Conservation (phyloP, 2,329 filamentous ascomycete genomes). For the Albophoma yamanashiensis region DNA sequence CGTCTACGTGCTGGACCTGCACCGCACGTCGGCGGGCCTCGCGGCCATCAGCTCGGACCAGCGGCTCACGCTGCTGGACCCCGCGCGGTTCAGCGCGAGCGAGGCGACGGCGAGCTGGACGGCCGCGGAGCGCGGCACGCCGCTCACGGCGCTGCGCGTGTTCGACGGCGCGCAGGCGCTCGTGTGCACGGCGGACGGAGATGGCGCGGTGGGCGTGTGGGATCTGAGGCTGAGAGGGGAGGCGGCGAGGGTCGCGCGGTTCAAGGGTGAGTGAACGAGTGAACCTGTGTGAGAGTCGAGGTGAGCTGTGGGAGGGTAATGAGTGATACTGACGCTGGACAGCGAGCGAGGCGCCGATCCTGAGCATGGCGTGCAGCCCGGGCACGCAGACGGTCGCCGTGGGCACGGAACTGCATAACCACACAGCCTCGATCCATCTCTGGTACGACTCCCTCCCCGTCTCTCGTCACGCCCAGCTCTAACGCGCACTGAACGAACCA, state of each 20-base stretch:
- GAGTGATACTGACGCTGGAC: neutral
- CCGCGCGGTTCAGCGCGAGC: conserved; percentile 40
- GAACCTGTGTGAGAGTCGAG: neutral
- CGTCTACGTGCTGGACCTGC: conserved; percentile 49
- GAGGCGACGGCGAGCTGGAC: conserved; percentile 35
- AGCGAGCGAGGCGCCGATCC: conserved; percentile 41
- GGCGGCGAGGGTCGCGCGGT: conserved; percentile 29
- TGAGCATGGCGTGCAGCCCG: conserved; percentile 53
- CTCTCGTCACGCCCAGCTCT: neutral
- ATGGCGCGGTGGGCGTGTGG: conserved; percentile 57
- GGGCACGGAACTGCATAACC: conserved; percentile 61
- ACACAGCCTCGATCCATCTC: conserved; percentile 48
- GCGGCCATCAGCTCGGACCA: conserved; percentile 62
- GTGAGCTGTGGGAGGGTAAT: neutral
- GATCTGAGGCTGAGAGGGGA: conserved; percentile 42
- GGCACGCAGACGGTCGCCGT: conserved; percentile 51
- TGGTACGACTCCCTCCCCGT: conserved; percentile 32
- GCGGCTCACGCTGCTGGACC: conserved; percentile 55
- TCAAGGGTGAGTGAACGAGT: conserved; percentile 32
- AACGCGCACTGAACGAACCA: conserved; percentile 12
- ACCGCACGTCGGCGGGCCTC: conserved; percentile 38
- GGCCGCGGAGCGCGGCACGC: conserved; percentile 43
- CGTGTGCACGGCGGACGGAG: conserved; percentile 60
- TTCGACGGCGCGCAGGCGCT: conserved; percentile 40
- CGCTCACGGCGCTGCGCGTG: conserved; percentile 48